These are phyloP conservation scores for Sporobolomyces roseus DNA, from an alignment of 768 basidiomycete genomes.

Conservation along the genomic window DNA sequence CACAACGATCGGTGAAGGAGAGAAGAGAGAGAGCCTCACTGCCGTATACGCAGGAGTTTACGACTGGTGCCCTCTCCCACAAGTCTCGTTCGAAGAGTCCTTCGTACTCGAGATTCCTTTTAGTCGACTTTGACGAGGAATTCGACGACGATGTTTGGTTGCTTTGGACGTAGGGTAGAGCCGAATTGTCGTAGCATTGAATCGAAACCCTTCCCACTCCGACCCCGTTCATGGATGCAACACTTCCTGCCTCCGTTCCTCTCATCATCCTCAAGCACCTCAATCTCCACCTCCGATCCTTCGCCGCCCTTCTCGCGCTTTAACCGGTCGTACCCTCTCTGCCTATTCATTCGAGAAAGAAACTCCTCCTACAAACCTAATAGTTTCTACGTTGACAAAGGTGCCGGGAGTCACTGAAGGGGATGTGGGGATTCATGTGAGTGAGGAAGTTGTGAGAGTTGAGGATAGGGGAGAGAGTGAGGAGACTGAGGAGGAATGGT, in stretches of 20 bases:
- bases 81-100: background rate
- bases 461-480: background rate
- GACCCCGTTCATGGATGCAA: too few species aligned
- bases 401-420: too few species aligned
- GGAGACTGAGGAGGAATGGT: slow-evolving; percentile 3
- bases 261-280: background rate
- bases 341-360: too few species aligned
- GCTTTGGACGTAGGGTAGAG: slow-evolving; percentile 10
- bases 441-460: slow-evolving; percentile 1
- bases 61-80: slow-evolving; percentile 22
- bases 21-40: slow-evolving; percentile 8
- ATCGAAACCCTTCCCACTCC: slow-evolving; percentile 46
- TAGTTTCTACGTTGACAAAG: too few species aligned
- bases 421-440: background rate
- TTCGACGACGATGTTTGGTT: slow-evolving; percentile 22
- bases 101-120: background rate
- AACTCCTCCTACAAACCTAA: too few species aligned
- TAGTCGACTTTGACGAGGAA: background rate
- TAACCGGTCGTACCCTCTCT: too few species aligned
- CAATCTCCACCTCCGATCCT: background rate
- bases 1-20: background rate
- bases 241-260: background rate
- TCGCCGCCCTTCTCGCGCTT: background rate
- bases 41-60: slow-evolving; percentile 35
- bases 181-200: slow-evolving; percentile 41